phyloP scores from a whole-genome alignment of 2,329 filamentous ascomycete species.

The Fusarium anthophilum region DNA sequence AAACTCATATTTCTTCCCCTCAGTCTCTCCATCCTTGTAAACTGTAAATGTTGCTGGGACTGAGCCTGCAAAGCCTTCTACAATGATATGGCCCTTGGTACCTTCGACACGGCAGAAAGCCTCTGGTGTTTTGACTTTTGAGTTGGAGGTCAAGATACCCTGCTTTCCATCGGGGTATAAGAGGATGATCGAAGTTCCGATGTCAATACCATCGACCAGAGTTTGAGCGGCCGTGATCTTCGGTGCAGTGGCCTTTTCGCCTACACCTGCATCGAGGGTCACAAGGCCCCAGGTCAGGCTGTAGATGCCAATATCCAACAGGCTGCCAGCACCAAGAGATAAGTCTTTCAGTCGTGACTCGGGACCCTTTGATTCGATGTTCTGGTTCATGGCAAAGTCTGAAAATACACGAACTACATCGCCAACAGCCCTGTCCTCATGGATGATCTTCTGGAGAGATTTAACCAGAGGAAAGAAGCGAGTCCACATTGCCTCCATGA shows the following conservation, averaged over 20 bases:
- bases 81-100: constrained; percentile 48
- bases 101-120: constrained; percentile 54
- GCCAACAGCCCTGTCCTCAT: constrained; percentile 53
- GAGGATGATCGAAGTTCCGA: constrained; percentile 50
- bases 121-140: constrained; percentile 36
- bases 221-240: constrained; percentile 51
- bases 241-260: constrained; percentile 41
- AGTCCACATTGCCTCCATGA: constrained; percentile 59
- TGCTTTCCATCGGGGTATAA: constrained; percentile 52
- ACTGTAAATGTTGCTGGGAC: constrained; percentile 50
- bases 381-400: constrained; percentile 52
- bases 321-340: constrained; percentile 52
- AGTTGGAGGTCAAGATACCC: constrained; percentile 54
- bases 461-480: constrained; percentile 53
- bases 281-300: constrained; percentile 52
- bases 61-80: constrained; percentile 48
- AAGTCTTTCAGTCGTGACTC: constrained; percentile 50
- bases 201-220: constrained; percentile 48
- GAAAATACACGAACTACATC: constrained; percentile 50
- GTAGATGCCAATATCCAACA: constrained; percentile 58
- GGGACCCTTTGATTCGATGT: constrained; percentile 44
- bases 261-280: constrained; percentile 45
- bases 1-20: constrained; percentile 49
- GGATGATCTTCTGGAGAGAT: constrained; percentile 48
- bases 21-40: constrained; percentile 38